Evolutionary conservation across 192 early-diverging fungal species (phyloP).

Genomic region (Radiomyces spectabilis): DNA sequence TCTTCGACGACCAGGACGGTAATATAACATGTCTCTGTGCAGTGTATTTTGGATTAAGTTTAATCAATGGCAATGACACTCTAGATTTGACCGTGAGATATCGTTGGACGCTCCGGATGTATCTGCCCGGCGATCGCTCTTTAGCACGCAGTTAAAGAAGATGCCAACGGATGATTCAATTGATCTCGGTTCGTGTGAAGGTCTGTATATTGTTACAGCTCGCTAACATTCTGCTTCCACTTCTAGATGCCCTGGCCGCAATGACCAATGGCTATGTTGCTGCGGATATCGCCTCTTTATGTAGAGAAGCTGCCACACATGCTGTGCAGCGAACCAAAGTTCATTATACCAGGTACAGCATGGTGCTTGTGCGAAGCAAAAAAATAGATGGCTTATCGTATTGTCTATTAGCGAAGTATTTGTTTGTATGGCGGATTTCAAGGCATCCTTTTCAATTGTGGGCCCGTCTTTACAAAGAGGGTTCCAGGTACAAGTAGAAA

Average conservation of each 20-base stretch:
- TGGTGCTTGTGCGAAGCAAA: too few relatives aligned
- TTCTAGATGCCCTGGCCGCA: slow-evolving; percentile 34
- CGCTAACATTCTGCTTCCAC: too few relatives aligned
- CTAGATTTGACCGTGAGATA: slow-evolving; percentile 80
- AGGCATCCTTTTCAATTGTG: slow-evolving; percentile 48
- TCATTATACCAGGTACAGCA: slow-evolving; percentile 6
- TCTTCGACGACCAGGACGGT: slow-evolving; percentile 73
- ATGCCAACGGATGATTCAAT: slow-evolving; percentile 49
- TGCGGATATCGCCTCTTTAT: slow-evolving; percentile 82
- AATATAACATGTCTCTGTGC: too few relatives aligned
- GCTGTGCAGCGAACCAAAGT: slow-evolving; percentile 33
- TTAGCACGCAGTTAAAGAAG: slow-evolving; percentile 45
- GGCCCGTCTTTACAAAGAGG: slow-evolving; percentile 71
- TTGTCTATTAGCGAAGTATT: neutral
- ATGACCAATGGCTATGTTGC: slow-evolving; percentile 90
- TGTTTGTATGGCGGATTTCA: slow-evolving; percentile 55
- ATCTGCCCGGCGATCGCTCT: slow-evolving; percentile 50
- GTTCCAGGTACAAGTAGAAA: slow-evolving; percentile 51
- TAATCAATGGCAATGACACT: too few relatives aligned
- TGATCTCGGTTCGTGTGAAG: slow-evolving; percentile 30
- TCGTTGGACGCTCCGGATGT: slow-evolving; percentile 70
- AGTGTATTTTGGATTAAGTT: too few relatives aligned
- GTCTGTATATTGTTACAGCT: neutral
- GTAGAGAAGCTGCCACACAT: slow-evolving; percentile 68
- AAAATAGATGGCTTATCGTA: neutral